A percentile compares a stretch with the other conserved stretches of the same genome.
These are phyloP conservation scores for Sporothrix variecibatus DNA, from an alignment of 2,329 filamentous ascomycete species.

Conservation along the genomic window DNA sequence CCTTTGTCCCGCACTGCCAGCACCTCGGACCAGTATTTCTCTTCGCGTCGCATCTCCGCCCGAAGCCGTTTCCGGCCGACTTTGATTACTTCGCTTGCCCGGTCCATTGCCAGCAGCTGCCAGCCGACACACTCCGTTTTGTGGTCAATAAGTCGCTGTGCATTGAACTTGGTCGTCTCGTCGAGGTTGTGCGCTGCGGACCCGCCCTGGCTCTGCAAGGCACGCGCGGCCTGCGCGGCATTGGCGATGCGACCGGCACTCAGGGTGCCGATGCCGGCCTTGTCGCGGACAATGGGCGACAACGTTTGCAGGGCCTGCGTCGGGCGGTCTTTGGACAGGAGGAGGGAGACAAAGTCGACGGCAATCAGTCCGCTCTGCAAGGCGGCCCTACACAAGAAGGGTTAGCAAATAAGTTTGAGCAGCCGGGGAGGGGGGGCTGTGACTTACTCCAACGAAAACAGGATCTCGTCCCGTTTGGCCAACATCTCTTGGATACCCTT, in stretches of 20 bases:
- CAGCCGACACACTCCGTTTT: conserved; percentile 66
- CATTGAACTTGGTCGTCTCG: conserved; percentile 36
- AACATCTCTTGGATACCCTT: conserved; percentile 44
- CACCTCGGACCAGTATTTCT: conserved; percentile 86
- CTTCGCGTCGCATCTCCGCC: conserved; percentile 76
- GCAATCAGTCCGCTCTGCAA: conserved; percentile 67
- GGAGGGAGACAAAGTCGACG: conserved; percentile 79
- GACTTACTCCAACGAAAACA: conserved; percentile 60
- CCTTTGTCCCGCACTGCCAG: conserved; percentile 77
- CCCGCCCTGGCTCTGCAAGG: conserved; percentile 20
- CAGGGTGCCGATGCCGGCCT: conserved; percentile 73
- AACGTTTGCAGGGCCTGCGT: conserved; percentile 69
- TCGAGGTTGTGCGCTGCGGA: conserved; percentile 35
- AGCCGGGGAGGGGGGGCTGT: background rate
- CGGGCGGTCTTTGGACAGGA: conserved; percentile 80
- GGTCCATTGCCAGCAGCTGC: conserved; percentile 75
- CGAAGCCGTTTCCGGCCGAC: conserved; percentile 72
- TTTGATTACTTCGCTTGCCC: conserved; percentile 71
- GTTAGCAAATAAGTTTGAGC: conserved; percentile 27
- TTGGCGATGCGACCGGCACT: conserved; percentile 66
- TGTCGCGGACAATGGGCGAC: conserved; percentile 68
- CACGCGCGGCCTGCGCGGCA: conserved; percentile 53
- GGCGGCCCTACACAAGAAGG: conserved; percentile 41
- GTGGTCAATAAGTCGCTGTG: conserved; percentile 54
- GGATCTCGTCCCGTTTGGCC: conserved; percentile 58